phyloP scores from a whole-genome alignment of 345 rosid species.

The Camelina laxa region DNA sequence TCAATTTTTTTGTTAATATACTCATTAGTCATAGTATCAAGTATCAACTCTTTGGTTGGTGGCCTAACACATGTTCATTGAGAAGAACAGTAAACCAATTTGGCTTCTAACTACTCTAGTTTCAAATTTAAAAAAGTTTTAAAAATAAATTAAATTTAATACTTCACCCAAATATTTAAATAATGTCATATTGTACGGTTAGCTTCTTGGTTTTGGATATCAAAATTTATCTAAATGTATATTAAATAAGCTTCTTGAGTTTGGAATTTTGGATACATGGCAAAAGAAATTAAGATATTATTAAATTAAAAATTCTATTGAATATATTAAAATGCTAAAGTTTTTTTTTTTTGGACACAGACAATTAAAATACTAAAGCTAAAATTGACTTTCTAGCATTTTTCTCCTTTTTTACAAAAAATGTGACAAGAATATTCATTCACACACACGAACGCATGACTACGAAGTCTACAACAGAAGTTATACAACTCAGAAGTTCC shows the following conservation, averaged over 20 bases:
- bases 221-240: not conserved
- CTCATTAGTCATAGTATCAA: conserved; percentile 33
- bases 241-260: not conserved
- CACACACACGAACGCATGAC: conserved; percentile 27
- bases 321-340: conserved; percentile 19
- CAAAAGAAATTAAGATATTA: not conserved
- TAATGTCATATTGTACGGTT: not conserved
- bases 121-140: conserved; percentile 10
- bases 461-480: conserved; percentile 32
- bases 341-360: not conserved
- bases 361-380: not conserved
- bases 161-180: not conserved
- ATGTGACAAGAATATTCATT: conserved; percentile 31
- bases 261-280: not conserved
- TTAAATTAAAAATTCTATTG: conserved; percentile 5
- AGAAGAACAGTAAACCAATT: conserved; percentile 38
- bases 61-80: conserved; percentile 45
- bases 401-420: conserved; percentile 28
- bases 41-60: conserved; percentile 44
- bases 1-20: conserved; percentile 15
- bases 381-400: conserved; percentile 23
- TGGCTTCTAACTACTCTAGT: conserved; percentile 41
- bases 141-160: not conserved
- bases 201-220: not conserved
- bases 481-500: conserved; percentile 52